Base-by-base conservation (phyloP, 164 flowering plant genomes). In the Vitis rotundifolia region DNA sequence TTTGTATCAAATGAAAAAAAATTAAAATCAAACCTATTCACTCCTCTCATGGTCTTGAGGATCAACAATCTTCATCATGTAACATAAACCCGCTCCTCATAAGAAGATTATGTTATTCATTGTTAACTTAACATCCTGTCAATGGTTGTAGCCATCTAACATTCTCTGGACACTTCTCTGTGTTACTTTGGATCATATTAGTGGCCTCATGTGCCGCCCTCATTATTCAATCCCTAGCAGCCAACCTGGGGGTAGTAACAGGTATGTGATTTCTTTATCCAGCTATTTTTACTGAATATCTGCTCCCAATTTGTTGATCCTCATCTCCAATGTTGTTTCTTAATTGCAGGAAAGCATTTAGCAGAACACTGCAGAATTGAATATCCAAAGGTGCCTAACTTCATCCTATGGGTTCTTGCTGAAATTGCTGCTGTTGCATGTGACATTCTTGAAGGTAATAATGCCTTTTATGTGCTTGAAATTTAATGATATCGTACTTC, bases 231-330 rank as follows among this genome's bases (percentile, higher is more conserved):
- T 89, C 96, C 44, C 71, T 94, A 62, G 93, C 98, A 56, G 97
- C 98, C 71, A 94, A 94, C 76, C 85, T 94, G 3, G 98, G 98
- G 58, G 98, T 91, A 68, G 98, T 94, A 66, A 94, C 98, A 73
- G 98, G 98, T 84, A 54, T 18, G 22, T 68, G 44, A 14, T 57
- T 60, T 69, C 14, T 31, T 53, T 37, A 11, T 52, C 54, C 52
- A 15, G 22, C 14, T 71, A 5, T 0, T 61, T 63, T 59, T 37
- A 9, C 37, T 18, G 1, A 2, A 10, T 60, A 19, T 65, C 48
- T 18, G 22, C 48, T 16, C 49, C 5, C 8, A 66, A 67, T n/a
- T 15, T 31, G 48, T 62, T 9, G 63, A 11, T 11, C 10, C 63
- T 60, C 16, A 13, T 59, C 63, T 47, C 11, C 18, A 56, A 28